Percentiles rank a stretch among this genome's conserved stretches.
Evolutionary conservation across 768 basidiomycete species (phyloP).

Genomic region (Amanita rimosa): DNA sequence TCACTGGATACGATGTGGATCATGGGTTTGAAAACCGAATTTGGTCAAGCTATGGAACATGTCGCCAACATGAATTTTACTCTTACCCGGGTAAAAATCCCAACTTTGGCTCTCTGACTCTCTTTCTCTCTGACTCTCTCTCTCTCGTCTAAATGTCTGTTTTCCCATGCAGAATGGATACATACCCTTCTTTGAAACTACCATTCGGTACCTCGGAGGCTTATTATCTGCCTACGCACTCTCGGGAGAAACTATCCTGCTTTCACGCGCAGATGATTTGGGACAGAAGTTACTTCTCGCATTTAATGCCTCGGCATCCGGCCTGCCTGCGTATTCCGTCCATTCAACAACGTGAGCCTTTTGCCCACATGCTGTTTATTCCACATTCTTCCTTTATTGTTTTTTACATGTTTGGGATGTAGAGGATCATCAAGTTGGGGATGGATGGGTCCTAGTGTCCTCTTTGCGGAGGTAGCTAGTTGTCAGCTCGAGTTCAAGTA

Average conservation of each 20-base stretch:
- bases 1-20: conserved; percentile 75
- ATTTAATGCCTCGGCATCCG: conserved; percentile 46
- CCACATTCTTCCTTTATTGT: neutral
- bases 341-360: conserved; percentile 36
- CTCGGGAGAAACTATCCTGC: conserved; percentile 46
- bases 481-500: conserved; percentile 75
- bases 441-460: conserved; percentile 16
- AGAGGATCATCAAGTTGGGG: conserved; percentile 22
- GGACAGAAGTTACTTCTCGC: conserved; percentile 50
- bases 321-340: conserved; percentile 53
- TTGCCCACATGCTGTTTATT: neutral
- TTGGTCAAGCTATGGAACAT: conserved; percentile 41
- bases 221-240: conserved; percentile 70
- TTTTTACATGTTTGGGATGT: too few species aligned
- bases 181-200: conserved; percentile 62
- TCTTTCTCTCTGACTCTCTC: too few species aligned
- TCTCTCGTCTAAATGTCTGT: too few species aligned
- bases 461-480: conserved; percentile 31
- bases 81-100: conserved; percentile 18
- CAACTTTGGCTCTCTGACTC: too few species aligned
- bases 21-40: conserved; percentile 66
- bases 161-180: conserved; percentile 14
- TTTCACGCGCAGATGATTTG: conserved; percentile 57
- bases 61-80: conserved; percentile 35
- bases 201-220: conserved; percentile 70